Base-by-base conservation (phyloP, 2,329 filamentous ascomycete genomes). In the Phaeosphaeriaceae sp. region DNA sequence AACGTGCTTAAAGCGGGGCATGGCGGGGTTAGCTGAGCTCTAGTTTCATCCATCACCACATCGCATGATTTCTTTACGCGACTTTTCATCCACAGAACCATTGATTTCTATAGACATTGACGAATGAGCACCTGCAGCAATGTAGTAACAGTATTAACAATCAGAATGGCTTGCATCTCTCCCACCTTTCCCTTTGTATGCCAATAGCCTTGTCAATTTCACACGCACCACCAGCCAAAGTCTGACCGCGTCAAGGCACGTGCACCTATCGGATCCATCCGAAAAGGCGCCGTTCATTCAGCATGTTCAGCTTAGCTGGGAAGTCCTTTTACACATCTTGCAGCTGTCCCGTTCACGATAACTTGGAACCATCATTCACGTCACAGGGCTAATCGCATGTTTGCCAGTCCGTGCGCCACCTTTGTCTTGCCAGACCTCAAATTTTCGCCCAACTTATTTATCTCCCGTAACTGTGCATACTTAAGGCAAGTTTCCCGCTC, bases 241-340 rank as follows among this genome's bases (percentile, higher is more conserved):
- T 35, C 43, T 46, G 43, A 46, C 43, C 11, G 35, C 43, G 20
- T 33, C 42, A 33, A 36, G 8, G 62, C 58, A 65, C 60, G 62
- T 63, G 61, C 63, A 53, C 20, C 30, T 38, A 35, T 42, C 57
- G 54, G 60, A 51, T 42, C 54, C 46, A 60, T 53, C 59, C 63
- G 58, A 56, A 61, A 46, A 62, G 47, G 42, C 49, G 43, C 59
- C 64, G 47, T 57, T 44, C 64, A 46, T 57, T 44, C 59, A 53
- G 60, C 50, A 58, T 46, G 42, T 49, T 11, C 23, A 26, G 23
- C 64, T 66, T 63, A 59, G 67, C 63, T 52, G 51, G 64, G 66
- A 66, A 67, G 60, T 54, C 56, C 41, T 56, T 50, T 47, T 41
- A 60, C 66, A 66, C 50, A 45, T 58, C 52, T 42, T 66, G 66